phyloP scores from a whole-genome alignment of 2,329 filamentous ascomycete genomes.

The Albophoma yamanashiensis region DNA sequence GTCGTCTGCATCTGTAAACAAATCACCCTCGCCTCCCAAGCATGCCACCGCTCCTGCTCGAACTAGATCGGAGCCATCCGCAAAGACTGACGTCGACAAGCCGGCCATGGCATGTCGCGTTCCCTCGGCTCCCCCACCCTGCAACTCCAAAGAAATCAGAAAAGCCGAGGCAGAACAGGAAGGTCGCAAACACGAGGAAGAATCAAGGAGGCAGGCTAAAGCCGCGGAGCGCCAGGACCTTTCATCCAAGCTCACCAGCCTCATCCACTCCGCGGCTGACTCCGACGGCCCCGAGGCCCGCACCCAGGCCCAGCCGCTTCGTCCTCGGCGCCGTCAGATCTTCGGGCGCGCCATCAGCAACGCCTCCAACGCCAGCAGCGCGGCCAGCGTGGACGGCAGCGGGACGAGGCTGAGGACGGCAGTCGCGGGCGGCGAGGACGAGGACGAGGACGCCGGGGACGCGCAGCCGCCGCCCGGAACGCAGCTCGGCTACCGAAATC shows the following conservation, averaged over 20 bases:
- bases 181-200: conserved; percentile 5
- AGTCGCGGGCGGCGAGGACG: conserved; percentile 4
- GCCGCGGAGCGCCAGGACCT: conserved; percentile 29
- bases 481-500: conserved; percentile 43
- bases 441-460: conserved; percentile 9
- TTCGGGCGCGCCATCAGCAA: conserved; percentile 50
- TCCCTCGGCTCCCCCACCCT: conserved; percentile 5
- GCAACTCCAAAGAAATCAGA: background rate
- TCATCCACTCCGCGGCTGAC: conserved; percentile 22
- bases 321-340: conserved; percentile 34
- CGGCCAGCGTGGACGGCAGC: conserved; percentile 26
- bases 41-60: conserved; percentile 7
- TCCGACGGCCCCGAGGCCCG: conserved; percentile 5
- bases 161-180: conserved; percentile 6
- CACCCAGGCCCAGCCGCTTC: conserved; percentile 5
- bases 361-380: conserved; percentile 38
- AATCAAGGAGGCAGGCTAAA: conserved; percentile 15
- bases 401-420: conserved; percentile 4
- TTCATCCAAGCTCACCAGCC: conserved; percentile 28
- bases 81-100: conserved; percentile 4
- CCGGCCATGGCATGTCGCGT: background rate
- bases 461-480: conserved; percentile 32
- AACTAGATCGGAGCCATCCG: conserved; percentile 28
- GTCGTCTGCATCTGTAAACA: conserved; percentile 30
- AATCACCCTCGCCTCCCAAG: conserved; percentile 23